Conservation (phyloP, 2,329 filamentous ascomycete genomes). For the Fusarium longipes region DNA sequence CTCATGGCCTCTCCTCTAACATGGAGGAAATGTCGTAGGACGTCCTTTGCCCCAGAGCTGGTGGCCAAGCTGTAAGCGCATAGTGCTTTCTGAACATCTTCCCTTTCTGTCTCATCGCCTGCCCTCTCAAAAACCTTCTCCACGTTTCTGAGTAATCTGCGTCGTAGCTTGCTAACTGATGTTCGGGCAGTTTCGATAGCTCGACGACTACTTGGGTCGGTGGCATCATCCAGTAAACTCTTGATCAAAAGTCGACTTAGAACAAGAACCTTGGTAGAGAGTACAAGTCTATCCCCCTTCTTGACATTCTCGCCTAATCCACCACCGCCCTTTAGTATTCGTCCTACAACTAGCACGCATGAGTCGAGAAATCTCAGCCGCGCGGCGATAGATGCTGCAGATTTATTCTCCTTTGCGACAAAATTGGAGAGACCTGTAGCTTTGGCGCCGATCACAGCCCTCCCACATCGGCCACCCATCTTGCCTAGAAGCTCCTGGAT, state of each 20-base stretch:
- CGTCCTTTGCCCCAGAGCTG: constrained; percentile 82
- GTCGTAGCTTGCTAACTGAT: constrained; percentile 70
- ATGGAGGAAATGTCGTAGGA: constrained; percentile 80
- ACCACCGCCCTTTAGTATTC: constrained; percentile 59
- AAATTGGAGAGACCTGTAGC: constrained; percentile 66
- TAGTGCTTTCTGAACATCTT: constrained; percentile 76
- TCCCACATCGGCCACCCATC: constrained; percentile 82
- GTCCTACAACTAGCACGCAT: constrained; percentile 61
- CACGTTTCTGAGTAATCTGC: constrained; percentile 73
- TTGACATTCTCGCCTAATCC: constrained; percentile 47
- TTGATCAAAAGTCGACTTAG: constrained; percentile 81
- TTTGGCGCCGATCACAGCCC: constrained; percentile 75
- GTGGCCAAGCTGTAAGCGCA: constrained; percentile 85
- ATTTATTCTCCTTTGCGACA: constrained; percentile 45
- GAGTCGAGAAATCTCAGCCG: constrained; percentile 63
- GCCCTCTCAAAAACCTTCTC: constrained; percentile 75
- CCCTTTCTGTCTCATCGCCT: constrained; percentile 60
- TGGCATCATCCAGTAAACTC: constrained; percentile 67
- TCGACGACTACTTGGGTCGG: constrained; percentile 50
- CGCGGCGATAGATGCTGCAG: constrained; percentile 52
- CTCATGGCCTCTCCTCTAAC: constrained; percentile 77
- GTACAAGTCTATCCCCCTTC: constrained; percentile 63
- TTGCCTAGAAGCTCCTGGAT: constrained; percentile 77
- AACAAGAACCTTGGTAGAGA: constrained; percentile 78
- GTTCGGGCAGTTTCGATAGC: constrained; percentile 71